Percentiles rank a stretch among this genome's conserved stretches.
These are phyloP conservation scores for Cornus florida DNA, from an alignment of 148 eudicot species.

Conservation along the genomic window DNA sequence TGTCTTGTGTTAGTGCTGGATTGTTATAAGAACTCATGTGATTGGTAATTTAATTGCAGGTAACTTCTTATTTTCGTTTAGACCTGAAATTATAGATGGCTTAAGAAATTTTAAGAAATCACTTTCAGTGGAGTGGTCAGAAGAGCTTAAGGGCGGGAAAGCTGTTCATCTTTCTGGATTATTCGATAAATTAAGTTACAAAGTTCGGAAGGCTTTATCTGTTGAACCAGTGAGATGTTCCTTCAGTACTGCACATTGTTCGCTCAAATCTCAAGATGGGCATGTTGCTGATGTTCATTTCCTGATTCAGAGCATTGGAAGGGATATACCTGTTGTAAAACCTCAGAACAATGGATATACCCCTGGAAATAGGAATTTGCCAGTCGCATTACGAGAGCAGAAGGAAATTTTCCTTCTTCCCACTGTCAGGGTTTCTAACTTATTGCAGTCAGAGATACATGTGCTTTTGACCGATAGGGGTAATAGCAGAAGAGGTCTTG, in stretches of 20 bases:
- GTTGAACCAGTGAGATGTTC: slow-evolving; percentile 55
- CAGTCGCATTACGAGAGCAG: slow-evolving; percentile 73
- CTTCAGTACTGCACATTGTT: slow-evolving; percentile 66
- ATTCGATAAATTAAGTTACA: slow-evolving; percentile 82
- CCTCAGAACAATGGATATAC: slow-evolving; percentile 48
- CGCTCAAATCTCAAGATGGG: slow-evolving; percentile 55
- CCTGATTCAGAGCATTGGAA: slow-evolving; percentile 70
- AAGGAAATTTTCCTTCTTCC: slow-evolving; percentile 93
- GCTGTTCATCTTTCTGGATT: slow-evolving; percentile 78
- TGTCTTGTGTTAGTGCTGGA: slow-evolving; percentile 2
- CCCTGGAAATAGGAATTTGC: slow-evolving; percentile 44
- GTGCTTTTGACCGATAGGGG: slow-evolving; percentile 80
- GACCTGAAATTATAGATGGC: slow-evolving; percentile 57
- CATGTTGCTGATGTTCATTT: slow-evolving; percentile 57
- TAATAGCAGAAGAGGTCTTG: slow-evolving; percentile 23
- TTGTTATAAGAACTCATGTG: slow-evolving; percentile 1
- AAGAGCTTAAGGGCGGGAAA: slow-evolving; percentile 82
- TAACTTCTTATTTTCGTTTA: slow-evolving; percentile 80
- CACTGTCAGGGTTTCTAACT: slow-evolving; percentile 68
- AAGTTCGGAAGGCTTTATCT: slow-evolving; percentile 73
- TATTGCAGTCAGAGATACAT: slow-evolving; percentile 72
- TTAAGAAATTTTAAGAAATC: slow-evolving; percentile 22
- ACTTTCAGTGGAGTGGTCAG: slow-evolving; percentile 76
- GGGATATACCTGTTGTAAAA: slow-evolving; percentile 66
- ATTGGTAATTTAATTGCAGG: slow-evolving; percentile 54